Evolutionary conservation across 139 green algal species (phyloP).

Genomic region (Trebouxia sp.): DNA sequence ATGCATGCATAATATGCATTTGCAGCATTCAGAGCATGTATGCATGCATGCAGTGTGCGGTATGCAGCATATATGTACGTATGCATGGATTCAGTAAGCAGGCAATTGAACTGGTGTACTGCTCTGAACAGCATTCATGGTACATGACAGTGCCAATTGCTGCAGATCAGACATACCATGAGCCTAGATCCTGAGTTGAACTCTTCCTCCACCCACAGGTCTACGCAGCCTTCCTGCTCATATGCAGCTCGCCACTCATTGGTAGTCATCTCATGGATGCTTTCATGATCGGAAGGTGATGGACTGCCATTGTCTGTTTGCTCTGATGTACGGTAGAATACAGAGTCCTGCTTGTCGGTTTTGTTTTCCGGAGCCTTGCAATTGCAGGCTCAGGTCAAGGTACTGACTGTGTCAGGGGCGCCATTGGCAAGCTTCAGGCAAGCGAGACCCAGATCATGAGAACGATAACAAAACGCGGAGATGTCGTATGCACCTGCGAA

Average conservation of each 20-base stretch:
- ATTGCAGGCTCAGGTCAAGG: no score
- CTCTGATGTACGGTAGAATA: neutral
- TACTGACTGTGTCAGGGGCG: no score
- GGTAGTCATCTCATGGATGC: slow-evolving; percentile 61
- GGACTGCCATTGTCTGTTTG: neutral
- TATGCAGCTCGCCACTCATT: slow-evolving; percentile 79
- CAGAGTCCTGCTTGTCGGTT: neutral
- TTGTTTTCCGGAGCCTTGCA: neutral
- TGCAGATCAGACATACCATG: slow-evolving; percentile 57
- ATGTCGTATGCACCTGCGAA: neutral
- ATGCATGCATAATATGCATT: no score
- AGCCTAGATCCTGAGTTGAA: slow-evolving; percentile 90
- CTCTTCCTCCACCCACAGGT: slow-evolving; percentile 94
- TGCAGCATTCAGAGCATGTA: no score
- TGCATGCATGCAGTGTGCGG: no score
- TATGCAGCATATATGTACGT: no score
- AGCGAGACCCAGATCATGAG: no score
- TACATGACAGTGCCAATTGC: no score
- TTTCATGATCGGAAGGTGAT: neutral
- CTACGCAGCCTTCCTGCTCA: slow-evolving; percentile 80
- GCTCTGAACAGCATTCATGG: no score
- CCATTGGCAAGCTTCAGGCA: no score
- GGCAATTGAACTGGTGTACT: no score
- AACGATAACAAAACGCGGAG: no score
- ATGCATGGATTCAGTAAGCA: neutral